Base-by-base conservation (phyloP, 2,329 filamentous ascomycete genomes). In the Alternaria solani region DNA sequence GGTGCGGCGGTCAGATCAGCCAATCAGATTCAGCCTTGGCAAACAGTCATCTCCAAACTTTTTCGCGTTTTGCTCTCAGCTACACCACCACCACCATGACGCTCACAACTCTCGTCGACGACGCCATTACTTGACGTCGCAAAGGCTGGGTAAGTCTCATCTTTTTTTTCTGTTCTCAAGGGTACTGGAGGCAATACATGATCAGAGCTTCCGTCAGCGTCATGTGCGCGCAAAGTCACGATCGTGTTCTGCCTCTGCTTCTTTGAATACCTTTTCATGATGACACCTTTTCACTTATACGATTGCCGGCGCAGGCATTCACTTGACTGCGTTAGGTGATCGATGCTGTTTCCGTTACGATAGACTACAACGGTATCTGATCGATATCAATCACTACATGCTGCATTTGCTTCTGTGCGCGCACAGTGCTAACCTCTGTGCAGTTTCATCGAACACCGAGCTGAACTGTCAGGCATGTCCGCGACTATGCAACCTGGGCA, bases 321-420 rank as follows among this genome's bases (percentile, higher is more conserved):
- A 75, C 57, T 75, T 76, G 73, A 57, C 65, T 72, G 68, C 62
- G 60, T 63, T 59, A 62, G 57, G 64, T 57, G 61, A 55, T 70
- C 72, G 66, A 72, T 78, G 74, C 65, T 76, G 72, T 66, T 66
- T 62, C 63, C 69, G 67, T 67, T 67, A 70, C 66, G 66, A 70
- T 71, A 77, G 75, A 78, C 75, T 78, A 77, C 75, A 76, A 78
- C 75, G 74, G 75, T 77, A 76, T 78, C 75, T 78, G 75, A 77
- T 66, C 61, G 42, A 25, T 28, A 34, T 44, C 46, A 46, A 47
- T 56, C 23, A 26, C 30, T 42, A 34, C 57, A 57, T n/a, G 32
- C 47, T 38, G 41, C 48, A 12, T 20, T 20, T 38, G 46, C 38
- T n/a, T 57, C 20, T 20, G 32, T 26, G 11, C 18, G 26, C 55